Conservation (phyloP, 257 asterid genomes). For the Marsdenia floribunda region DNA sequence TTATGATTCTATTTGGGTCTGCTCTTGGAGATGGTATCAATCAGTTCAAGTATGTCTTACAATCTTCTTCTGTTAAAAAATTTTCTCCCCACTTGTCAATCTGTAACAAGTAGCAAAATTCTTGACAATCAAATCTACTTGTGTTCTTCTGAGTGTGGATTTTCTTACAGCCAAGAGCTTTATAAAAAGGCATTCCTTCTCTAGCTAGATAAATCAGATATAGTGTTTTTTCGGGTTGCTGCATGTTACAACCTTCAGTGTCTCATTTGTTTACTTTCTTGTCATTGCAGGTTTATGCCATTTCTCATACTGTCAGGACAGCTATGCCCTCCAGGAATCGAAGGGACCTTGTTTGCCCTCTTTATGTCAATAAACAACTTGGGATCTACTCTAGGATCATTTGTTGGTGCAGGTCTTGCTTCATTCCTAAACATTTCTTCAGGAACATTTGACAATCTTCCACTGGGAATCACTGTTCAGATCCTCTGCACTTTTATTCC, state of each 20-base stretch:
- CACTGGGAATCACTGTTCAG: constrained; percentile 55
- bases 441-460: constrained; percentile 72
- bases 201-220: neutral
- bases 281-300: constrained; percentile 80
- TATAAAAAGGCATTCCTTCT: neutral
- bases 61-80: constrained; percentile 1
- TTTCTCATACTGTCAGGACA: constrained; percentile 93
- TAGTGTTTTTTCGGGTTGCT: neutral
- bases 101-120: neutral
- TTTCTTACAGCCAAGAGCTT: neutral
- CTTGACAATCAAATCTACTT: neutral
- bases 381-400: constrained; percentile 71
- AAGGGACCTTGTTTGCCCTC: constrained; percentile 88
- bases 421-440: constrained; percentile 75
- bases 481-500: constrained; percentile 66
- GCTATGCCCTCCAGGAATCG: constrained; percentile 94
- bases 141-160: neutral
- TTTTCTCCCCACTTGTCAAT: neutral
- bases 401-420: constrained; percentile 81
- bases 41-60: constrained; percentile 75
- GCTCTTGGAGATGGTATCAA: constrained; percentile 87
- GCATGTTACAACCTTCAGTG: neutral
- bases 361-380: constrained; percentile 92
- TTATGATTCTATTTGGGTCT: constrained; percentile 74
- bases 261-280: neutral